These are phyloP conservation scores for Naganishia albida DNA, from an alignment of 1,284 basidiomycete genomes.

Conservation along the genomic window DNA sequence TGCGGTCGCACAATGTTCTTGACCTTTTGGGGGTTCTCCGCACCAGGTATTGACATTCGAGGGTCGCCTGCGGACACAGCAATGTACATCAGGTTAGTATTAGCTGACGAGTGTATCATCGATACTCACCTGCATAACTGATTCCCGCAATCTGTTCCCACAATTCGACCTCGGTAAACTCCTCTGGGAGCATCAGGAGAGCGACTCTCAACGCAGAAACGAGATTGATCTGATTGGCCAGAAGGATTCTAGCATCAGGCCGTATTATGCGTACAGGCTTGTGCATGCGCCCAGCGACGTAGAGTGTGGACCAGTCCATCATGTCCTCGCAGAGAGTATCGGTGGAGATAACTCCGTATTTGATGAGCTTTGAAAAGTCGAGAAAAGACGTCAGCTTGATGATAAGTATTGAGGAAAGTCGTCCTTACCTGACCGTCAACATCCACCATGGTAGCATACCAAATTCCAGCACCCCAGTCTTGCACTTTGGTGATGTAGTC, in stretches of 20 bases:
- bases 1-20: slow-evolving; percentile 85
- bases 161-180: slow-evolving; percentile 74
- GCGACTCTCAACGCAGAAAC: slow-evolving; percentile 83
- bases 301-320: slow-evolving; percentile 88
- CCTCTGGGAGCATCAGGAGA: slow-evolving; percentile 63
- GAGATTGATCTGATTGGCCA: slow-evolving; percentile 91
- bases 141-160: slow-evolving; percentile 85
- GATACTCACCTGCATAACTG: slow-evolving; percentile 63
- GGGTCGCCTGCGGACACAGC: slow-evolving; percentile 66
- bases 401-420: no score
- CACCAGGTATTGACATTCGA: slow-evolving; percentile 83
- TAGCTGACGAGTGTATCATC: background rate
- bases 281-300: slow-evolving; percentile 94
- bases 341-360: slow-evolving; percentile 95
- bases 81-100: background rate
- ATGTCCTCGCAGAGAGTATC: slow-evolving; percentile 86
- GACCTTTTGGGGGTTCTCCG: slow-evolving; percentile 94
- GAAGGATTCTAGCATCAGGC: slow-evolving; percentile 67
- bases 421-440: slow-evolving; percentile 75
- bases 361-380: slow-evolving; percentile 59
- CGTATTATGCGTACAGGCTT: slow-evolving; percentile 64
- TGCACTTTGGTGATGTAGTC: slow-evolving; percentile 75
- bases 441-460: slow-evolving; percentile 91
- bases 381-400: background rate
- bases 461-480: slow-evolving; percentile 80